Base-by-base conservation (phyloP, 202 grass and related monocot species). In the Schoenoplectus triqueter region DNA sequence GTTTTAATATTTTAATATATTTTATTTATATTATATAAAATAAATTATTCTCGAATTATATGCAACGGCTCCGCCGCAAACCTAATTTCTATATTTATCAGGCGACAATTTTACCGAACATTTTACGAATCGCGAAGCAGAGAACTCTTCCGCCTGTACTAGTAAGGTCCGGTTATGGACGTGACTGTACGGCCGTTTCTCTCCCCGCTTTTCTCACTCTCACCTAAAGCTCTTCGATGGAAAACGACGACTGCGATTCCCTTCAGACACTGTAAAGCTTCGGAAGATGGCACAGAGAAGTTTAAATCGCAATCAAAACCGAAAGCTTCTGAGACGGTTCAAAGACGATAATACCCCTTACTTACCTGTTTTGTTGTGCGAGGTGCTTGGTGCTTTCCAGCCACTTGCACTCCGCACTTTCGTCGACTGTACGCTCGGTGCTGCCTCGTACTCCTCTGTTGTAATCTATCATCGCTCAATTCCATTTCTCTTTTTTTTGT, bases 341-440 rank as follows among this genome's bases (percentile, higher is more conserved):
- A 61, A 69, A 1, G 85, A 85, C 66, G 48, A 69, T 42, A 63
- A 54, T 42, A 86, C 86, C 76, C 86, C 87, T 85, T 93, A 99
- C 81, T 80, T 97, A 3, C 94, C 88, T 1, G 92, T 97, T 6
- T n/a, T 97, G 85, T 83, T 94, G 31, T 89, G 87, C 66, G 92
- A 94, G 92, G 94, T 97, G 68, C 88, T 97, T 70, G 80, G 86
- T 74, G 77, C 84, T 54, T 95, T 99, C 87, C 84, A 84, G 70
- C 82, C 87, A 7, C 79, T 90, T 56, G 49, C 49, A 57, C 92
- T 95, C 85, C 78, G 87, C 69, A 95, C 96, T 79, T 95, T 95
- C 88, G 91, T 99, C 57, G 91, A 99, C 79, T 99, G 91, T 87
- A 99, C 96, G 41, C 91, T 98, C 64, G 96, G 96, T 73, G 93